phyloP scores from a whole-genome alignment of 345 rosid genomes.

The Murraya koenigii region DNA sequence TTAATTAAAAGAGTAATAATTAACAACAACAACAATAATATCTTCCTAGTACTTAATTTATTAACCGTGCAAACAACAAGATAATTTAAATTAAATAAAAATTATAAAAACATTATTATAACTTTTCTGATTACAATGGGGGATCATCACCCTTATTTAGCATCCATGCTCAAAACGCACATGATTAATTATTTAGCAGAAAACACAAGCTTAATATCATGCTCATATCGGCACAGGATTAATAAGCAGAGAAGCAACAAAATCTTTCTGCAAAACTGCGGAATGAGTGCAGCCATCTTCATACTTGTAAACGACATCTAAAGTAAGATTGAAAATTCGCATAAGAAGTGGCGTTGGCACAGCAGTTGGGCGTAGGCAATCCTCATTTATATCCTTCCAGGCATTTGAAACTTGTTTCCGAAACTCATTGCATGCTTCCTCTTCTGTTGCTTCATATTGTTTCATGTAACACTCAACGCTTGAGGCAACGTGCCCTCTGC shows the following conservation, averaged over 20 bases:
- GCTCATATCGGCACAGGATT: conserved; percentile 12
- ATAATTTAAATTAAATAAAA: too few relatives aligned
- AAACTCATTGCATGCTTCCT: conserved; percentile 21
- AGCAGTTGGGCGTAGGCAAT: conserved; percentile 9
- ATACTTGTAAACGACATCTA: too few relatives aligned
- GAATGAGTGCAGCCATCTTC: too few relatives aligned
- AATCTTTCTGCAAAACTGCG: too few relatives aligned
- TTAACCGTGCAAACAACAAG: too few relatives aligned
- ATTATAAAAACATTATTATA: too few relatives aligned
- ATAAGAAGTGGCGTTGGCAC: conserved; percentile 20
- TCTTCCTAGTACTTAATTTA: too few relatives aligned
- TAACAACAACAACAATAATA: too few relatives aligned
- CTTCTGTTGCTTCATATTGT: conserved; percentile 17
- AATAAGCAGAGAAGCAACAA: neutral
- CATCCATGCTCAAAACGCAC: too few relatives aligned
- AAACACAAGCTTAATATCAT: neutral
- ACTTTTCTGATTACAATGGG: too few relatives aligned
- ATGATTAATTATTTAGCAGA: neutral
- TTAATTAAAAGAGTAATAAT: too few relatives aligned
- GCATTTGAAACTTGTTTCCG: conserved; percentile 13
- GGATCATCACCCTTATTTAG: too few relatives aligned
- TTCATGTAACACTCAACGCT: conserved; percentile 35
- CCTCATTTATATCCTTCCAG: conserved; percentile 43
- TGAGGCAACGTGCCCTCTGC: conserved; percentile 26
- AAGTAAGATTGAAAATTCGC: conserved; percentile 22